Evolutionary conservation across 441 rosid species (phyloP).

Genomic region (Omphalea diandra): DNA sequence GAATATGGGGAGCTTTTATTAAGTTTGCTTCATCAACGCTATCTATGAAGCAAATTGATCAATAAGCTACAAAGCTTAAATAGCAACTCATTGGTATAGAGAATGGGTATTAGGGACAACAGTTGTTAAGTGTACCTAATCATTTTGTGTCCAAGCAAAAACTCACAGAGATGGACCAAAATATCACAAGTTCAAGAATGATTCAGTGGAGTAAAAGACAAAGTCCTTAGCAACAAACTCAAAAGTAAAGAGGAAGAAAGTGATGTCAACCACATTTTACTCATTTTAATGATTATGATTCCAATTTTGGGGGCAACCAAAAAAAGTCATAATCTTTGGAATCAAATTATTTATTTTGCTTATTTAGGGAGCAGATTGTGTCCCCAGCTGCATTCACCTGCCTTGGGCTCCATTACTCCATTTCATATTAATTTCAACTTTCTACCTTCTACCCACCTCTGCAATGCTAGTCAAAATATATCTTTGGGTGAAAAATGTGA

Average conservation of each 20-base stretch:
- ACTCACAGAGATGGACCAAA: neutral
- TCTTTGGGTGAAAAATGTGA: neutral
- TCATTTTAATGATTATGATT: conserved; percentile 30
- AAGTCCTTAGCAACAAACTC: neutral
- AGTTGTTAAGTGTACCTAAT: no score
- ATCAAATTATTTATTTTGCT: conserved; percentile 24
- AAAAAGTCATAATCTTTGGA: conserved; percentile 20
- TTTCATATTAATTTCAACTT: neutral
- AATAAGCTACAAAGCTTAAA: no score
- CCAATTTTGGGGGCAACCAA: conserved; percentile 33
- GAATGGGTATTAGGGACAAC: neutral
- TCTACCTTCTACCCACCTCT: neutral
- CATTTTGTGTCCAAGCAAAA: no score
- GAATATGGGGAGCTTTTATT: no score
- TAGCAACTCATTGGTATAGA: no score
- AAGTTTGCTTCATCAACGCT: no score
- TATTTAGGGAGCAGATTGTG: conserved; percentile 4
- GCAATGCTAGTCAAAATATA: neutral
- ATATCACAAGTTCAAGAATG: neutral
- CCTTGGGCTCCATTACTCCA: neutral
- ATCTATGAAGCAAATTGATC: no score
- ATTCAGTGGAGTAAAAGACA: conserved; percentile 5
- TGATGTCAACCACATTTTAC: conserved; percentile 18
- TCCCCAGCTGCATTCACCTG: neutral
- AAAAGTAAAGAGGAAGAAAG: neutral